A percentile compares a stretch with the other conserved stretches of the same genome.
phyloP scores from a whole-genome alignment of 306 rosid genomes.

The Malus fusca region DNA sequence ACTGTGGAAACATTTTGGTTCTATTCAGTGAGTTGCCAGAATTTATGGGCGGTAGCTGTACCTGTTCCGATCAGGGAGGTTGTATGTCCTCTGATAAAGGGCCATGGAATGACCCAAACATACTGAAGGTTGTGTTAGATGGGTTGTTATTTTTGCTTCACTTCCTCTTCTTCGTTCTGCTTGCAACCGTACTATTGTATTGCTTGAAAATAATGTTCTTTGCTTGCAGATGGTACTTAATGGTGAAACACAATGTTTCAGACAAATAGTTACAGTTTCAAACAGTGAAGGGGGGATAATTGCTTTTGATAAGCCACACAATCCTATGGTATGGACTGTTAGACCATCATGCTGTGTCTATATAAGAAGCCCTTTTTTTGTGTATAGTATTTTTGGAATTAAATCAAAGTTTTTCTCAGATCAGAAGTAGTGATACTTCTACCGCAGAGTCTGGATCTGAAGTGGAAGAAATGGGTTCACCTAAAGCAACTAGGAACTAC shows the following conservation, averaged over 20 bases:
- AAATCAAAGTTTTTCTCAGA: slow-evolving; percentile 17
- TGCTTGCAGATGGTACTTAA: slow-evolving; percentile 57
- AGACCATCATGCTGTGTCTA: slow-evolving; percentile 10
- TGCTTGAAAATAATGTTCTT: slow-evolving; percentile 14
- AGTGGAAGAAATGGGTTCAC: slow-evolving; percentile 77
- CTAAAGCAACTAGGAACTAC: slow-evolving; percentile 54
- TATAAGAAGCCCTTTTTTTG: slow-evolving; percentile 8
- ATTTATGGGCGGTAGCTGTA: slow-evolving; percentile 78
- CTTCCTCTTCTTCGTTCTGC: slow-evolving; percentile 5
- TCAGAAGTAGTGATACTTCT: slow-evolving; percentile 81
- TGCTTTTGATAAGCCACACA: slow-evolving; percentile 51
- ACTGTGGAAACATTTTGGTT: slow-evolving; percentile 14
- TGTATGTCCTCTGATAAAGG: slow-evolving; percentile 89
- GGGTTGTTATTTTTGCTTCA: background rate
- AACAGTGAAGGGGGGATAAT: slow-evolving; percentile 46
- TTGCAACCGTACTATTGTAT: slow-evolving; percentile 2
- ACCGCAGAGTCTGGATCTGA: slow-evolving; percentile 92
- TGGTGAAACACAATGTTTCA: slow-evolving; percentile 63
- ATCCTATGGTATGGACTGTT: slow-evolving; percentile 38
- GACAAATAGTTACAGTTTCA: slow-evolving; percentile 65
- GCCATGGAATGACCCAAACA: slow-evolving; percentile 79
- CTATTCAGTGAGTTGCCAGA: slow-evolving; percentile 78
- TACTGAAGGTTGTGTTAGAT: slow-evolving; percentile 55
- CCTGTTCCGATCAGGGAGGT: slow-evolving; percentile 66
- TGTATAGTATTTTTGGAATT: background rate